Conservation (phyloP, 2,329 filamentous ascomycete genomes). For the Whalleya microplaca region DNA sequence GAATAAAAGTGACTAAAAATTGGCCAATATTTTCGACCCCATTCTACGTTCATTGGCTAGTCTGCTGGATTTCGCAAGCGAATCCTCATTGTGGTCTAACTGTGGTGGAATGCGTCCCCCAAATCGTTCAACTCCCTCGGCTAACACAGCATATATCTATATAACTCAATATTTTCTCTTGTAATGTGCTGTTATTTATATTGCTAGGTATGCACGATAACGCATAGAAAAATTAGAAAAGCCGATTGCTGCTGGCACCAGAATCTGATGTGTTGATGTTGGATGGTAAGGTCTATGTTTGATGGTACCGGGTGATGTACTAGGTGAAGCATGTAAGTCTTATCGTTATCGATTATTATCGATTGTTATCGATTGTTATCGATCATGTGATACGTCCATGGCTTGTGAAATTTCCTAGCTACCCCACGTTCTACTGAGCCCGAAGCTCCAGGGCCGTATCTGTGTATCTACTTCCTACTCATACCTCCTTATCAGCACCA, state of each 20-base stretch:
- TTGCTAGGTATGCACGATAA: neutral
- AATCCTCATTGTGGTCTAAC: neutral
- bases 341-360: slow-evolving; percentile 16
- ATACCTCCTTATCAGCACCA: neutral
- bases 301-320: neutral
- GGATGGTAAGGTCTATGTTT: neutral
- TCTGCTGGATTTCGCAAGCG: neutral
- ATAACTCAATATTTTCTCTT: neutral
- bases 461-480: neutral
- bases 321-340: neutral
- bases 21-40: neutral
- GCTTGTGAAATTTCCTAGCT: neutral
- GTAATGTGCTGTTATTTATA: neutral
- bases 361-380: too few species aligned
- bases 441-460: too few species aligned
- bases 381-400: slow-evolving; percentile 21
- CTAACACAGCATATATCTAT: neutral
- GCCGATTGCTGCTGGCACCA: too few species aligned
- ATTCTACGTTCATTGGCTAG: neutral
- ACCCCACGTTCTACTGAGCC: neutral
- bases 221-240: neutral
- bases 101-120: too few species aligned
- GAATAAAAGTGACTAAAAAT: neutral
- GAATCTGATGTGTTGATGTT: neutral
- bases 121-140: too few species aligned